Percentiles rank a stretch among this genome's conserved stretches.
Evolutionary conservation across 805 yeast species (phyloP).

Genomic region (Nakazawaea wyomingensis): DNA sequence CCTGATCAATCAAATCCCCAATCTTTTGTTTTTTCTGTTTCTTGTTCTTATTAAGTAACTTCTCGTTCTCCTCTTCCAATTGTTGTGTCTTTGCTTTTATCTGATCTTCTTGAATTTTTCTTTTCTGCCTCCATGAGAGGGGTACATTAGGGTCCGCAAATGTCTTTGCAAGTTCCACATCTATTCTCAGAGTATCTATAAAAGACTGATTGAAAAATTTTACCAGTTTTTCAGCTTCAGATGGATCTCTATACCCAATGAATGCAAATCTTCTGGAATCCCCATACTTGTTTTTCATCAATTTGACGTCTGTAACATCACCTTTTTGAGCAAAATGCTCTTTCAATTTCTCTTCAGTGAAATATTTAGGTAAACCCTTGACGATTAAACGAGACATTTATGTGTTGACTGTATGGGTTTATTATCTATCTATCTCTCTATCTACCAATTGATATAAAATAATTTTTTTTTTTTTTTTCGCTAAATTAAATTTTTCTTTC

Average conservation of each 20-base stretch:
- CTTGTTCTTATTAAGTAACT: slow-evolving; percentile 32
- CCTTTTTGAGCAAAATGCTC: slow-evolving; percentile 58
- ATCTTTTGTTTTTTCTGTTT: slow-evolving; percentile 33
- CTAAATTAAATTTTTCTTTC: not conserved
- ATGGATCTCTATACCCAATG: slow-evolving; percentile 70
- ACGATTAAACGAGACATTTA: slow-evolving; percentile 83
- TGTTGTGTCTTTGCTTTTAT: slow-evolving; percentile 45
- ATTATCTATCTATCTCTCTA: slow-evolving; percentile 12
- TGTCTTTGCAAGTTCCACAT: slow-evolving; percentile 78
- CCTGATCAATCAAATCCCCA: slow-evolving; percentile 42
- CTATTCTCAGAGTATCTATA: slow-evolving; percentile 75
- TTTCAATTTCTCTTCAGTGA: slow-evolving; percentile 66
- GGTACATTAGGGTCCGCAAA: slow-evolving; percentile 83
- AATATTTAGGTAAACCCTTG: slow-evolving; percentile 78
- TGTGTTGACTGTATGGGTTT: slow-evolving; percentile 7
- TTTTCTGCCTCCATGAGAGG: slow-evolving; percentile 52
- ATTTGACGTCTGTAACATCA: slow-evolving; percentile 80
- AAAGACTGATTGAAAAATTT: slow-evolving; percentile 70
- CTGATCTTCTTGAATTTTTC: slow-evolving; percentile 44
- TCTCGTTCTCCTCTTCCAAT: slow-evolving; percentile 42
- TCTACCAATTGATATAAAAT: no score
- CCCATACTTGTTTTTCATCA: slow-evolving; percentile 77
- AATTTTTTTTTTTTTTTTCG: no score
- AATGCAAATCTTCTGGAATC: slow-evolving; percentile 91
- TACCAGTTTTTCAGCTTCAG: slow-evolving; percentile 77